These are phyloP conservation scores for Lyophyllum decastes DNA, from an alignment of 768 basidiomycete species.

Conservation along the genomic window DNA sequence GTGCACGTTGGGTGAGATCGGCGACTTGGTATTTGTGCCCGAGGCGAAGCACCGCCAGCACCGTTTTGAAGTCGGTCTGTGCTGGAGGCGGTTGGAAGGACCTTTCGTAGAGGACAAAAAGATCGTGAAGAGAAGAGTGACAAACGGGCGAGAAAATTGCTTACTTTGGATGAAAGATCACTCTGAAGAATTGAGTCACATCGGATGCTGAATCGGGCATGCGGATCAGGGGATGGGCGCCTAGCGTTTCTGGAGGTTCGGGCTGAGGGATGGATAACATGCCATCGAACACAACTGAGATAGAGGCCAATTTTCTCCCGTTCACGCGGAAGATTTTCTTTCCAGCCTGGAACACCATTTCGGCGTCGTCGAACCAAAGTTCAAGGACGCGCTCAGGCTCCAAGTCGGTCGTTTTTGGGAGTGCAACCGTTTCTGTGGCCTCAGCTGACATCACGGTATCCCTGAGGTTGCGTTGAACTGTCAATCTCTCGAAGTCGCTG, in stretches of 20 bases:
- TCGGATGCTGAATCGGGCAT: constrained; percentile 17
- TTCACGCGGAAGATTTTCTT: constrained; percentile 15
- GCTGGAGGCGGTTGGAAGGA: constrained; percentile 19
- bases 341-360: constrained; percentile 17
- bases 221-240: constrained; percentile 16
- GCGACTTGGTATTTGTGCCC: constrained; percentile 22
- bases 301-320: constrained; percentile 10
- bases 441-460: not conserved
- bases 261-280: constrained; percentile 21
- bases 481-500: not conserved
- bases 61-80: constrained; percentile 12
- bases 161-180: constrained; percentile 17
- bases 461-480: not conserved
- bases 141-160: not conserved
- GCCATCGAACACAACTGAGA: constrained; percentile 20
- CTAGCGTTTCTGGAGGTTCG: constrained; percentile 8
- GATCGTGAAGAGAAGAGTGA: not conserved
- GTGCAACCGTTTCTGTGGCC: not conserved
- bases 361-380: constrained; percentile 28
- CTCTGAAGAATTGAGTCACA: constrained; percentile 17
- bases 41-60: constrained; percentile 20
- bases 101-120: not conserved
- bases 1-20: constrained; percentile 15
- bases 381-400: constrained; percentile 6
- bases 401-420: not conserved